A percentile compares a stretch with the other conserved stretches of the same genome.
Evolutionary conservation across 2,329 filamentous ascomycete genomes (phyloP).

Genomic region (Trichoderma hamatum): DNA sequence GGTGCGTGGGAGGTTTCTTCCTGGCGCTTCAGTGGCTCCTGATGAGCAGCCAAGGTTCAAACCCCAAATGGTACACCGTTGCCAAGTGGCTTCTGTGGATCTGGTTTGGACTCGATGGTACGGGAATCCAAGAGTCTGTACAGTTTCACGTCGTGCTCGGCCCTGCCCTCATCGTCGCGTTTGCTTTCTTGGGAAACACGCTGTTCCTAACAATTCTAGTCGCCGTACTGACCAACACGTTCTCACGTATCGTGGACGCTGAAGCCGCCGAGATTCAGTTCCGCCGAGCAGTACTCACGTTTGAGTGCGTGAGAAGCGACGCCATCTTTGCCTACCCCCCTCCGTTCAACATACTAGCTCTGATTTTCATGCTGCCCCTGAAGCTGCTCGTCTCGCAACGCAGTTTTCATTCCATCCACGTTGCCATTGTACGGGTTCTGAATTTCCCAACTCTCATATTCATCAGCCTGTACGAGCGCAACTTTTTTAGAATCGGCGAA

Average conservation of each 20-base stretch:
- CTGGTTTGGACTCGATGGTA: slow-evolving; percentile 74
- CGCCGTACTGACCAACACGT: slow-evolving; percentile 73
- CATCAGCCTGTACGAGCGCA: slow-evolving; percentile 64
- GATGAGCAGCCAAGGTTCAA: slow-evolving; percentile 35
- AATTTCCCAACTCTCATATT: slow-evolving; percentile 66
- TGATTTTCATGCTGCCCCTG: slow-evolving; percentile 65
- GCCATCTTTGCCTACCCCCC: slow-evolving; percentile 71
- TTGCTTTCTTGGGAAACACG: slow-evolving; percentile 74
- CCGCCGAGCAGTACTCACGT: slow-evolving; percentile 70
- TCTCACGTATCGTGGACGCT: slow-evolving; percentile 69
- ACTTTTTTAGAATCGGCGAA: slow-evolving; percentile 1
- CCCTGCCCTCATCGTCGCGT: slow-evolving; percentile 69
- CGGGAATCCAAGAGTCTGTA: slow-evolving; percentile 53
- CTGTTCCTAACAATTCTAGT: slow-evolving; percentile 75
- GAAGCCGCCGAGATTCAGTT: slow-evolving; percentile 73
- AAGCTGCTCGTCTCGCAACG: slow-evolving; percentile 64
- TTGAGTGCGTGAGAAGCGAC: slow-evolving; percentile 74
- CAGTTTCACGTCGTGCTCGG: slow-evolving; percentile 70
- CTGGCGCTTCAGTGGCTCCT: slow-evolving; percentile 69
- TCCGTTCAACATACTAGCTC: slow-evolving; percentile 69
- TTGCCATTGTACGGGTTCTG: slow-evolving; percentile 62
- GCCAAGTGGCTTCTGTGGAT: slow-evolving; percentile 80
- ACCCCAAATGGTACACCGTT: slow-evolving; percentile 56
- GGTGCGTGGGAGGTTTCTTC: slow-evolving; percentile 72
- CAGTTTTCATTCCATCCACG: slow-evolving; percentile 73